Evolutionary conservation across 2,329 filamentous ascomycete genomes (phyloP).

Genomic region (Colletotrichum cuscutae): DNA sequence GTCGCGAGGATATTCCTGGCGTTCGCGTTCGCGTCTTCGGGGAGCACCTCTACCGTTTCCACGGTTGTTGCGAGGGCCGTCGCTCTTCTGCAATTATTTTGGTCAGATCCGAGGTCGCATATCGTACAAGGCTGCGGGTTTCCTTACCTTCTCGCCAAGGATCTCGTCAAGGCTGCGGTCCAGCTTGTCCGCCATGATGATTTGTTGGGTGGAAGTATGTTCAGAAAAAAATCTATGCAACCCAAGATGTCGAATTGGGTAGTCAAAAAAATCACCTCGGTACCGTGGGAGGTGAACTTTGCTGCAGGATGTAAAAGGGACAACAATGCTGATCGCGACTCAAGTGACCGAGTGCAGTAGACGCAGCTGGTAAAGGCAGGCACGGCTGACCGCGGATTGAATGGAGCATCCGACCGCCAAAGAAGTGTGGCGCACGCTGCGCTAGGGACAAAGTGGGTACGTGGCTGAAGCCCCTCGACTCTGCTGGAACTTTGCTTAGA

Average conservation of each 20-base stretch:
- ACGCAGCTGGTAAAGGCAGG: neutral
- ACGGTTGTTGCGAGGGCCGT: constrained; percentile 49
- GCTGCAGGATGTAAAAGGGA: constrained; percentile 17
- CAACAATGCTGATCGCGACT: constrained; percentile 6
- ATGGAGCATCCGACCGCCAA: neutral
- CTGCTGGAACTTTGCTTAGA: neutral
- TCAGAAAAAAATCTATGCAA: neutral
- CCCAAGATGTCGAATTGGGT: neutral
- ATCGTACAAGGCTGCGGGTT: constrained; percentile 41
- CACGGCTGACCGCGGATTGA: constrained; percentile 7
- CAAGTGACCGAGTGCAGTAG: neutral
- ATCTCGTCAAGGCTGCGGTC: constrained; percentile 68
- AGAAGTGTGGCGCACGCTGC: neutral
- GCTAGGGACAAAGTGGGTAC: neutral
- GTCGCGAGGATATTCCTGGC: constrained; percentile 74
- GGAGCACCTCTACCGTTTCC: constrained; percentile 39
- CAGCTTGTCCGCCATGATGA: constrained; percentile 55
- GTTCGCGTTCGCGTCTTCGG: constrained; percentile 44
- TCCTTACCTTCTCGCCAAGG: constrained; percentile 59
- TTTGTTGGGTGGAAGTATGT: neutral
- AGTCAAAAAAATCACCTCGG: neutral
- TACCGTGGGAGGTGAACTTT: constrained; percentile 3
- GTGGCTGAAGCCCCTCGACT: neutral
- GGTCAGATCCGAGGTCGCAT: constrained; percentile 19
- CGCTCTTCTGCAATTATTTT: constrained; percentile 38